Evolutionary conservation across 1,284 basidiomycete genomes (phyloP), one percentile per base, ranked within the genome.

Genomic region (Jaminaea rosea): DNA sequence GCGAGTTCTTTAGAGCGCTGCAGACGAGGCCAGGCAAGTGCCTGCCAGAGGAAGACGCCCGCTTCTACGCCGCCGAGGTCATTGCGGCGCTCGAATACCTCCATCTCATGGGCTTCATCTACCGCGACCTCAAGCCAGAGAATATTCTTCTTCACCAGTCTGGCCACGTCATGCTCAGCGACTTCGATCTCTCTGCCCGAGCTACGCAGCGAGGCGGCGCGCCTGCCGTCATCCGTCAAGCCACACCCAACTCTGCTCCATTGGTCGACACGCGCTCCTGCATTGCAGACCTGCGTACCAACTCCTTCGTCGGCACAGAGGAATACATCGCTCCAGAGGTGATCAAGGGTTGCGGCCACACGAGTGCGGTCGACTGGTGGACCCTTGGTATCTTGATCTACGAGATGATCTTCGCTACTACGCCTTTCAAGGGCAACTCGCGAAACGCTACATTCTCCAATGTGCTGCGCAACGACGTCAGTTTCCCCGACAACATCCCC

Each of bases 241-340:
- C 85, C 53, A 87, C 88, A 60, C 83, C 84, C 36, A 92, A 92
- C 76, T 91, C 92, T 72, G 89, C 86, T 46, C 90, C 88, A 37
- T 78, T 94, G 65, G 85, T 99, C 64, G 93, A 99, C 78, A 99
- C 94, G 7, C 86, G 90, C 78, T 88, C 87, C 45, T 98, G 94
- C 77, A 96, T 93, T 53, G 91, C 87, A 42, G 89, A 97, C 77
- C 92, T 98, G 78, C 82, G 94, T 70, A 96, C 94, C 29, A 97
- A 98, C 77, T 97, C 92, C 46, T 97, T 97, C 76, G 93, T 98
- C 60, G 93, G 93, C 32, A 98, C 93, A 29, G 93, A 97, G 80
- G 92, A 97, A 78, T 97, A 98, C 80, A 97, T 97, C 72, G 92
- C 93, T 37, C 93, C 93, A 57, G 93, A 97, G 78, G 94, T 99